Evolutionary conservation across 805 yeast species (phyloP).

Genomic region (Sugiyamaella americana): DNA sequence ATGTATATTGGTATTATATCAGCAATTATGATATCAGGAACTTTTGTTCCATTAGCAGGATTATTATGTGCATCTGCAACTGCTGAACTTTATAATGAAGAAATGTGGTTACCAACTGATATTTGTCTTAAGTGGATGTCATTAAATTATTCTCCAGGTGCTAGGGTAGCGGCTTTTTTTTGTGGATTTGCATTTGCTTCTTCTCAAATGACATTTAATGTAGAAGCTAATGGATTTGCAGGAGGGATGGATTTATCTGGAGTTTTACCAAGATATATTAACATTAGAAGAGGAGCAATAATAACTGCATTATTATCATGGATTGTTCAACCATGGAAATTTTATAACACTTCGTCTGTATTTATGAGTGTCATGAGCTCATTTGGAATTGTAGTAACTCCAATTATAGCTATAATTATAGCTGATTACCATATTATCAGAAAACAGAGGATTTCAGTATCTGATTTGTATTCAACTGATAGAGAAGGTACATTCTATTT

Average conservation of each 20-base stretch:
- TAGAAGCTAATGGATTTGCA: slow-evolving; percentile 47
- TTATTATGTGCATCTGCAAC: slow-evolving; percentile 80
- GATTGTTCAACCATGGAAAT: slow-evolving; percentile 78
- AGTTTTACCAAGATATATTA: slow-evolving; percentile 40
- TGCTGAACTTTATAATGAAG: slow-evolving; percentile 54
- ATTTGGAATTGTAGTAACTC: slow-evolving; percentile 72
- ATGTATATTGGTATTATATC: slow-evolving; percentile 52
- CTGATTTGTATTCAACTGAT: slow-evolving; percentile 54
- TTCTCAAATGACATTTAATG: slow-evolving; percentile 74
- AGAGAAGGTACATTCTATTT: slow-evolving; percentile 50
- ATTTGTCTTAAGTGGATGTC: slow-evolving; percentile 61
- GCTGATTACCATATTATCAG: slow-evolving; percentile 67
- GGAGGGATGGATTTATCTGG: slow-evolving; percentile 52
- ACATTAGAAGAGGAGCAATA: slow-evolving; percentile 73
- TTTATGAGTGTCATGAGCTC: slow-evolving; percentile 79
- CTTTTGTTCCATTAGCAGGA: slow-evolving; percentile 78
- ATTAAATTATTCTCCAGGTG: slow-evolving; percentile 37
- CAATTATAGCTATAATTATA: slow-evolving; percentile 66
- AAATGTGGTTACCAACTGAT: slow-evolving; percentile 82
- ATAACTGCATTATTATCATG: slow-evolving; percentile 67
- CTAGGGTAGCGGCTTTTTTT: slow-evolving; percentile 75
- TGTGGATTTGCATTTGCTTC: slow-evolving; percentile 64
- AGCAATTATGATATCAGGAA: slow-evolving; percentile 71
- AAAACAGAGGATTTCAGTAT: slow-evolving; percentile 60
- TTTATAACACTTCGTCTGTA: slow-evolving; percentile 59